phyloP scores from a whole-genome alignment of 2,329 filamentous ascomycete species.

The Aspergillus ochraceus region DNA sequence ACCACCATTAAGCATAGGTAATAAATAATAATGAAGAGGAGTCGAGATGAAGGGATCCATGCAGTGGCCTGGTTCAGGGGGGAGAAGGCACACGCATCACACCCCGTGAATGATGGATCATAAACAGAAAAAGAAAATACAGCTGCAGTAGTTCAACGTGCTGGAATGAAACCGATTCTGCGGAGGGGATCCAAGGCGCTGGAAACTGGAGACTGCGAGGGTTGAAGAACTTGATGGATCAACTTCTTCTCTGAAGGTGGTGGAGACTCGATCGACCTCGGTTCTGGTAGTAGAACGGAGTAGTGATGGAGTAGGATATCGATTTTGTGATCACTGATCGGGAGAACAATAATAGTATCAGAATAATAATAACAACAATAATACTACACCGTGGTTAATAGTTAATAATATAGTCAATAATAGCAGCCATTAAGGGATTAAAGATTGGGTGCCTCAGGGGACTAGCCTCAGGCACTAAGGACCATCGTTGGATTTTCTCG shows the following conservation, averaged over 20 bases:
- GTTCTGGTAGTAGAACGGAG: not conserved
- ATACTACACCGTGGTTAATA: too few species aligned
- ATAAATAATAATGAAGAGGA: too few species aligned
- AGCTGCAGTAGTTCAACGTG: not conserved
- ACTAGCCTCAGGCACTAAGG: slow-evolving; percentile 6
- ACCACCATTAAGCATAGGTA: not conserved
- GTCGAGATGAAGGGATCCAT: not conserved
- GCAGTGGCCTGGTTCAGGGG: not conserved
- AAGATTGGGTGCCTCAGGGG: not conserved
- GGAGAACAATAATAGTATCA: too few species aligned
- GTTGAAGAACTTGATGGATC: not conserved
- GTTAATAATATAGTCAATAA: too few species aligned
- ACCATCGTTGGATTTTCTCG: not conserved
- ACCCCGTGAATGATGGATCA: not conserved
- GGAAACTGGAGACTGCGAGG: not conserved
- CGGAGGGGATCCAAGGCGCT: not conserved
- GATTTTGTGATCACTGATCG: too few species aligned
- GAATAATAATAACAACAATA: too few species aligned
- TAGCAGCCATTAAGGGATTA: too few species aligned
- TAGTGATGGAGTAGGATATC: too few species aligned
- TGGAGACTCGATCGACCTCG: not conserved
- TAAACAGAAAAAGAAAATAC: not conserved
- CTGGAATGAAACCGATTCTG: not conserved
- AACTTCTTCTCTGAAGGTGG: not conserved
- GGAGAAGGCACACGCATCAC: not conserved